Evolutionary conservation across 2,329 filamentous ascomycete genomes (phyloP), one percentile per base, ranked within the genome.

Genomic region (Metarhizium humberi): DNA sequence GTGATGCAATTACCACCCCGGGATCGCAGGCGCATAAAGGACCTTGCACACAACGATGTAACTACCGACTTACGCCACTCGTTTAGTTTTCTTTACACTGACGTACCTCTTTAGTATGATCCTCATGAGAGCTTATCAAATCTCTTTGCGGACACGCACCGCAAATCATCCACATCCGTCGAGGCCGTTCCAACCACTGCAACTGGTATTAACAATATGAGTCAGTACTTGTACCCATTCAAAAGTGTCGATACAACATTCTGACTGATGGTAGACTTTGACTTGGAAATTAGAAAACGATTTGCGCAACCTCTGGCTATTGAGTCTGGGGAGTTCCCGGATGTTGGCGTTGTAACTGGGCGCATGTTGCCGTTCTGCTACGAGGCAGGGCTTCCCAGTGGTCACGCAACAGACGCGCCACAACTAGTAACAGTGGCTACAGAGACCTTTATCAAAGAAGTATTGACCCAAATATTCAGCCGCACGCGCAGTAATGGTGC

Each of bases 171-270:
- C 4, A 73, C 74, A 52, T 67, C 72, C 13, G 79, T 85, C 34
- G 81, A 89, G 55, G 79, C 84, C 8, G 84, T 86, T 30, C 78
- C 85, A 32, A 85, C 84, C 64, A 86, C 86, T 29, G 63, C 57
- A n/a, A 86, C 84, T 32, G 87, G 87, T 20, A 78, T 92, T 49
- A 91, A 89, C 61, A 90, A 84, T 61, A 86, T 92, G 77, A 95
- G 87, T 90, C 76, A 67, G 85, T 72, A 36, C 29, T 36, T 16
- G 29, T 11, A 4, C 2, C 25, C 18, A 10, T 16, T n/a, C 29
- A 11, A 42, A 45, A 7, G 20, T 32, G 5, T 29, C 14, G 18
- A 6, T 36, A 16, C 10, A 18, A 25, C 7, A 48, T 7, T 16
- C 62, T 71, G 54, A 67, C 60, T 25, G 25, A 51, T 47, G 36